These are phyloP conservation scores for Chaetoscypha palmicola DNA, from an alignment of 2,329 filamentous ascomycete genomes.

Conservation along the genomic window DNA sequence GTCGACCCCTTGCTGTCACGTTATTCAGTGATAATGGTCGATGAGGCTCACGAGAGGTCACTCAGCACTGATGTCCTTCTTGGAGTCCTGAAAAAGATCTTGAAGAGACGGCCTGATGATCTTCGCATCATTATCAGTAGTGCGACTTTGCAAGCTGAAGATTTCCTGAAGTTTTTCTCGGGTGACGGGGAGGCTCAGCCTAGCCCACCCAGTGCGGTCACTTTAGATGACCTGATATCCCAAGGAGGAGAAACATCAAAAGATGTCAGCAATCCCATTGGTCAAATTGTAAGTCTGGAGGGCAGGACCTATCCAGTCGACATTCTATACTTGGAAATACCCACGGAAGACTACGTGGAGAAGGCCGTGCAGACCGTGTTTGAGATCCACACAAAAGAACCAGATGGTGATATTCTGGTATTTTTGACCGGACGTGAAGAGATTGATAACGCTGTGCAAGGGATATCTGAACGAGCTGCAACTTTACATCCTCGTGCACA, in stretches of 20 bases:
- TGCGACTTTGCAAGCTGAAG: constrained; percentile 84
- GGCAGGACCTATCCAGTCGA: constrained; percentile 87
- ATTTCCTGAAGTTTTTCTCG: constrained; percentile 72
- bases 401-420: constrained; percentile 78
- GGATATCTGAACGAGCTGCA: constrained; percentile 64
- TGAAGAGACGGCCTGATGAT: constrained; percentile 64
- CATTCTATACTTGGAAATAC: constrained; percentile 68
- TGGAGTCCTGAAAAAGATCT: constrained; percentile 85
- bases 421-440: constrained; percentile 92
- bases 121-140: constrained; percentile 86
- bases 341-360: constrained; percentile 82
- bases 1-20: constrained; percentile 85
- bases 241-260: constrained; percentile 20
- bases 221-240: constrained; percentile 26
- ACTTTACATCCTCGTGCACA: constrained; percentile 53
- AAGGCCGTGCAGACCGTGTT: constrained; percentile 76
- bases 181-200: constrained; percentile 31
- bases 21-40: constrained; percentile 96
- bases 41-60: constrained; percentile 92
- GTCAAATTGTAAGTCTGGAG: constrained; percentile 74
- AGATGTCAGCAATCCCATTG: constrained; percentile 30
- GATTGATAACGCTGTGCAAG: constrained; percentile 76
- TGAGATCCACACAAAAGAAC: constrained; percentile 77
- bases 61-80: constrained; percentile 88
- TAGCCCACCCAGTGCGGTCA: constrained; percentile 34